These are phyloP conservation scores for Rhododendron kiyosumense DNA, from an alignment of 148 eudicot species.

Conservation along the genomic window DNA sequence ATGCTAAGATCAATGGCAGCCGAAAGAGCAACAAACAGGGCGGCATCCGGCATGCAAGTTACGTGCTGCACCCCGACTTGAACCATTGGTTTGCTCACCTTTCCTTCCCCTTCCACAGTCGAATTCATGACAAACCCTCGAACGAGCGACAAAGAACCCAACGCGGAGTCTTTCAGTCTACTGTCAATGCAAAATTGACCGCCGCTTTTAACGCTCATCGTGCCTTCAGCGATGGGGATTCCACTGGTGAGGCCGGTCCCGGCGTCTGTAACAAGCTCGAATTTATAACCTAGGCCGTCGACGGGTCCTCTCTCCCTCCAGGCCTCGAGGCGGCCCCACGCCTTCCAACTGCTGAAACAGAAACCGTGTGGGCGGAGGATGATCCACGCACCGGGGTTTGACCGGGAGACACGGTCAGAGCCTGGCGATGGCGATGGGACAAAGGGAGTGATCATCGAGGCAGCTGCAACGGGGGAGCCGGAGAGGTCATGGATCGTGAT, in stretches of 20 bases:
- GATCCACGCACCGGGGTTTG: conserved; percentile 97
- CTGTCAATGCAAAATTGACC: conserved; percentile 73
- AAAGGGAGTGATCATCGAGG: conserved; percentile 91
- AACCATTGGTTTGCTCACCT: conserved; percentile 66
- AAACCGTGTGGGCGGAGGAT: conserved; percentile 79
- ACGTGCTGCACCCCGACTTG: conserved; percentile 77
- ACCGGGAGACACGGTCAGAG: conserved; percentile 73
- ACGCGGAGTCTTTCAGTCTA: conserved; percentile 23
- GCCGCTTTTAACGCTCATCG: conserved; percentile 63
- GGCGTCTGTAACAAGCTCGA: conserved; percentile 52
- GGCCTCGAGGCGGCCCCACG: conserved; percentile 96
- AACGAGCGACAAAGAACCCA: conserved; percentile 36
- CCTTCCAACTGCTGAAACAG: conserved; percentile 74
- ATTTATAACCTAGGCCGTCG: conserved; percentile 74
- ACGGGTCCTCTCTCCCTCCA: conserved; percentile 86
- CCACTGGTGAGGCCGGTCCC: conserved; percentile 46
- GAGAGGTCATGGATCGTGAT: conserved; percentile 76
- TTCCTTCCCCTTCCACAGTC: conserved; percentile 83
- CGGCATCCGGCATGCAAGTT: conserved; percentile 89
- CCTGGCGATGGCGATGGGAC: conserved; percentile 89
- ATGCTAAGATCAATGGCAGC: conserved; percentile 91
- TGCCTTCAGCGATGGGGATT: conserved; percentile 70
- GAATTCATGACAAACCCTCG: conserved; percentile 84
- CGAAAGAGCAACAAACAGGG: conserved; percentile 72
- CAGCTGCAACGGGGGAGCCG: conserved; percentile 86